These are phyloP conservation scores for Vitis hybrid DNA, from an alignment of 177 flowering plant genomes.

Conservation along the genomic window DNA sequence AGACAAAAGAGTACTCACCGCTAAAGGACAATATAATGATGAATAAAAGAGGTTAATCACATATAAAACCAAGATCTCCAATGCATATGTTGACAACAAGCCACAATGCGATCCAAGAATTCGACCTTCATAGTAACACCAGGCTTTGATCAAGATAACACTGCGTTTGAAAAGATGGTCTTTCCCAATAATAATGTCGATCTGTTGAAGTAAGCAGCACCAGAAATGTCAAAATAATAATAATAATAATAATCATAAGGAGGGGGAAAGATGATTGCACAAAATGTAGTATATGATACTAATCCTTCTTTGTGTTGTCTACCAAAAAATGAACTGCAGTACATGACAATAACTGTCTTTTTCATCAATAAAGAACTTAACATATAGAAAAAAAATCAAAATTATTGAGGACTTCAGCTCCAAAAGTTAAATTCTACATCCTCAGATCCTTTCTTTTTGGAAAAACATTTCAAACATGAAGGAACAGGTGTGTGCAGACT, in stretches of 20 bases:
- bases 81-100: slow-evolving; percentile 44
- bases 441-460: too few species aligned
- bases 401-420: too few species aligned
- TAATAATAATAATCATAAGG: not conserved
- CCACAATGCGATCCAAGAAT: slow-evolving; percentile 47
- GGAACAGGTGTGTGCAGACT: too few species aligned
- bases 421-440: too few species aligned
- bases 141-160: slow-evolving; percentile 43
- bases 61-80: slow-evolving; percentile 37
- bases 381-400: too few species aligned
- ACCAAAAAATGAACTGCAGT: too few species aligned
- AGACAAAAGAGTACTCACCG: slow-evolving; percentile 21
- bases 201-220: slow-evolving; percentile 21
- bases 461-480: too few species aligned
- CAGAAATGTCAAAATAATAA: not conserved
- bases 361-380: too few species aligned
- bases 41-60: slow-evolving; percentile 34
- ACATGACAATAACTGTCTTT: too few species aligned
- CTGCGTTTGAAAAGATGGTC: slow-evolving; percentile 50
- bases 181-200: slow-evolving; percentile 33
- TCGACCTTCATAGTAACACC: slow-evolving; percentile 55
- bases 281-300: too few species aligned
- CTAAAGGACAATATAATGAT: slow-evolving; percentile 38
- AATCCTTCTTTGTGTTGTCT: too few species aligned
- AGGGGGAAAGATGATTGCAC: not conserved